Evolutionary conservation across 2,329 filamentous ascomycete genomes (phyloP).

Genomic region (Raffaelea ambrosiae): DNA sequence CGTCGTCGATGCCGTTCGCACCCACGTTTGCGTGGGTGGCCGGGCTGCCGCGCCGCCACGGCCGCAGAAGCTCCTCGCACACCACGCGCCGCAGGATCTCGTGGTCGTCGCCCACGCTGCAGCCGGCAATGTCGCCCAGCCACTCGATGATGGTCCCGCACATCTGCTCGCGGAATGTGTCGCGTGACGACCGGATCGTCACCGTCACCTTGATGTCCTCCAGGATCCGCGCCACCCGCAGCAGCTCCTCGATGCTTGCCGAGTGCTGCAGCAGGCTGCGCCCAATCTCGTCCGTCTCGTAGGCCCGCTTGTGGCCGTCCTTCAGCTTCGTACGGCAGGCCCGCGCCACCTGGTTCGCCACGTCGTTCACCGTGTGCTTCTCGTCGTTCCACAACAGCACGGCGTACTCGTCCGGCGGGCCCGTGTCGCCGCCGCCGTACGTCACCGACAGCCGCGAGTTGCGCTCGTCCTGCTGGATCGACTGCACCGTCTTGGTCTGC

Average conservation of each 20-base stretch:
- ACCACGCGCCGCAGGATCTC: slow-evolving; percentile 71
- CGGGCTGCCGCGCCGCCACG: slow-evolving; percentile 79
- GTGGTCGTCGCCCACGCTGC: slow-evolving; percentile 71
- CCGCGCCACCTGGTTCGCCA: slow-evolving; percentile 79
- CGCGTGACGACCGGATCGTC: slow-evolving; percentile 84
- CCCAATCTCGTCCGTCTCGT: slow-evolving; percentile 83
- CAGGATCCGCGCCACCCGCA: slow-evolving; percentile 74
- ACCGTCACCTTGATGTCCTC: slow-evolving; percentile 95
- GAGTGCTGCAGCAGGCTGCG: slow-evolving; percentile 76
- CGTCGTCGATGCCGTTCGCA: slow-evolving; percentile 72
- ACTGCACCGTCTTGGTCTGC: slow-evolving; percentile 72
- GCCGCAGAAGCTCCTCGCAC: slow-evolving; percentile 83
- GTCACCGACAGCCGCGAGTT: slow-evolving; percentile 67
- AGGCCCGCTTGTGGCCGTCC: slow-evolving; percentile 66
- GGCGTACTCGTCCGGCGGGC: slow-evolving; percentile 66
- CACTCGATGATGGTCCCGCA: slow-evolving; percentile 96
- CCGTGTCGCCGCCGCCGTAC: slow-evolving; percentile 62
- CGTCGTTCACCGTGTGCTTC: slow-evolving; percentile 91
- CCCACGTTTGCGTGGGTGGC: slow-evolving; percentile 73
- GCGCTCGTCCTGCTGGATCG: slow-evolving; percentile 73
- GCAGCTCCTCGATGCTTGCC: slow-evolving; percentile 60
- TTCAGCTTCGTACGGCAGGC: slow-evolving; percentile 67
- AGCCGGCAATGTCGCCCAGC: slow-evolving; percentile 87
- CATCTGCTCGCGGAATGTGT: slow-evolving; percentile 97
- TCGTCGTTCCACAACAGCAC: slow-evolving; percentile 96